Percentiles rank a stretch among this genome's conserved stretches.
These are phyloP conservation scores for Fusarium sp. DNA, from an alignment of 2,329 filamentous ascomycete species.

Conservation along the genomic window DNA sequence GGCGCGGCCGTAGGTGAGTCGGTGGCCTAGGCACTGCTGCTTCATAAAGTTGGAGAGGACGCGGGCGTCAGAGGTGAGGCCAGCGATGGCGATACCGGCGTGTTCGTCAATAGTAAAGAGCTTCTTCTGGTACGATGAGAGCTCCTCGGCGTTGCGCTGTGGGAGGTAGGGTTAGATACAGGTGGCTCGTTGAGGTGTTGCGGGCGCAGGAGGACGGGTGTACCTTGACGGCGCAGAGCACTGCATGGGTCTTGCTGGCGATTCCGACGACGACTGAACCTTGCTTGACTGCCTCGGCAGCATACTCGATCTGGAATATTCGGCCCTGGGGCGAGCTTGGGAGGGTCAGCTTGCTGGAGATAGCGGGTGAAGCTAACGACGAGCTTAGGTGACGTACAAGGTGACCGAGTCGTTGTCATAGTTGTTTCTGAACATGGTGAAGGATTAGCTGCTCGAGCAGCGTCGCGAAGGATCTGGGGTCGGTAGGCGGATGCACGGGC, in stretches of 20 bases:
- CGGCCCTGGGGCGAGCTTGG: slow-evolving; percentile 95
- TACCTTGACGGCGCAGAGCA: slow-evolving; percentile 97
- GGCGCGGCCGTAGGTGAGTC: slow-evolving; percentile 93
- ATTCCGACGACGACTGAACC: slow-evolving; percentile 97
- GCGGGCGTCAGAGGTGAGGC: slow-evolving; percentile 95
- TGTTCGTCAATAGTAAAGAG: slow-evolving; percentile 97
- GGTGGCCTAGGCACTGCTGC: slow-evolving; percentile 95
- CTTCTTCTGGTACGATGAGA: slow-evolving; percentile 99
- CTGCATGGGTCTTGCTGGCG: slow-evolving; percentile 97
- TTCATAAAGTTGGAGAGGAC: slow-evolving; percentile 99
- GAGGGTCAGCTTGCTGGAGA: slow-evolving; percentile 42
- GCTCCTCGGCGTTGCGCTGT: slow-evolving; percentile 97
- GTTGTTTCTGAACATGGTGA: slow-evolving; percentile 96
- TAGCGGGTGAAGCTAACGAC: slow-evolving; percentile 30
- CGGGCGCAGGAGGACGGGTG: slow-evolving; percentile 33
- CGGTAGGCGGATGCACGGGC: slow-evolving; percentile 13
- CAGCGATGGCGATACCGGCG: slow-evolving; percentile 93
- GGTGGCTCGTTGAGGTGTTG: slow-evolving; percentile 4
- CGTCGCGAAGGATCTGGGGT: slow-evolving; percentile 24
- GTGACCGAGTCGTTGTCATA: slow-evolving; percentile 99
- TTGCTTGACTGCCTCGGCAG: slow-evolving; percentile 98
- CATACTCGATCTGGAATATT: slow-evolving; percentile 99
- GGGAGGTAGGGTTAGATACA: slow-evolving; percentile 14
- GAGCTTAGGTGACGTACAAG: slow-evolving; percentile 75
- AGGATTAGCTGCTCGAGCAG: slow-evolving; percentile 37